phyloP scores from a whole-genome alignment of 2,329 filamentous ascomycete species.

The Exophiala sideris region DNA sequence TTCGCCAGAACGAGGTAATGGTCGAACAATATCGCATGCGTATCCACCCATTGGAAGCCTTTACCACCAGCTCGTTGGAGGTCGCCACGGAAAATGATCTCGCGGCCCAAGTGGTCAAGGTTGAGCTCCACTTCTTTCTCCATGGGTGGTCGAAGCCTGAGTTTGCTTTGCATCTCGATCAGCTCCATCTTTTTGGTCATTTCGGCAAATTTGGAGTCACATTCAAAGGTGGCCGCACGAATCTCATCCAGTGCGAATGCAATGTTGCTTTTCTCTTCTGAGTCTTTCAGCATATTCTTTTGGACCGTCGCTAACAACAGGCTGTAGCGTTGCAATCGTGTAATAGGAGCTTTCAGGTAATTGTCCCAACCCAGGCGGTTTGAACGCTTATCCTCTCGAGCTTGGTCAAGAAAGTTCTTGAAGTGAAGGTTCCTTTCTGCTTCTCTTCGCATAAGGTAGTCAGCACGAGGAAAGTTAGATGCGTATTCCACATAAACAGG shows the following conservation, averaged over 20 bases:
- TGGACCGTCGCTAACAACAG: slow-evolving; percentile 78
- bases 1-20: slow-evolving; percentile 95
- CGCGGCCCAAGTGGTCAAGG: slow-evolving; percentile 86
- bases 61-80: slow-evolving; percentile 84
- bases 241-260: slow-evolving; percentile 86
- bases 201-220: slow-evolving; percentile 87
- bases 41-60: slow-evolving; percentile 90
- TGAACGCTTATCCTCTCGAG: slow-evolving; percentile 72
- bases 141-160: slow-evolving; percentile 83
- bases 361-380: slow-evolving; percentile 89
- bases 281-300: slow-evolving; percentile 77
- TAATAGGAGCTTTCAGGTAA: slow-evolving; percentile 89
- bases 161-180: slow-evolving; percentile 75
- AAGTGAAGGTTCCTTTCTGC: slow-evolving; percentile 81
- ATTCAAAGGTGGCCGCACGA: slow-evolving; percentile 81
- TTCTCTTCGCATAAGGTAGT: slow-evolving; percentile 79
- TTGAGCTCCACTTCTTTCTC: slow-evolving; percentile 78
- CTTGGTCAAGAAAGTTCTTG: slow-evolving; percentile 77
- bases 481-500: slow-evolving; percentile 89
- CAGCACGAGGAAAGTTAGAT: slow-evolving; percentile 77
- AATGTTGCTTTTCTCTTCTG: slow-evolving; percentile 84
- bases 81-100: slow-evolving; percentile 85
- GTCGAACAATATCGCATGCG: slow-evolving; percentile 89
- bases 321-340: slow-evolving; percentile 83
- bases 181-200: slow-evolving; percentile 88